Conservation (phyloP, 2,329 filamentous ascomycete genomes). For the Helotiales sp. region DNA sequence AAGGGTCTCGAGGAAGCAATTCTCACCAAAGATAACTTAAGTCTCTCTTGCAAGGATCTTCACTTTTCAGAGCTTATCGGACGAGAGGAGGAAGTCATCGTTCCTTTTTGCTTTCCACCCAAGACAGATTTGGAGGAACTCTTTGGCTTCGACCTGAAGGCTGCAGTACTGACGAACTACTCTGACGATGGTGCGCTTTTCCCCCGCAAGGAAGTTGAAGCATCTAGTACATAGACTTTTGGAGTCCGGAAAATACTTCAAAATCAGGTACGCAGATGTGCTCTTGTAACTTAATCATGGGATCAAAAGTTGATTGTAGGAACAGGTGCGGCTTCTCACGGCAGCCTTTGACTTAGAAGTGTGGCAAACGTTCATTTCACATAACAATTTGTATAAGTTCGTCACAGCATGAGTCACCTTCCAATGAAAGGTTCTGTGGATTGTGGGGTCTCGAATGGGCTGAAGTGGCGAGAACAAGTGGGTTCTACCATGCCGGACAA, state of each 20-base stretch:
- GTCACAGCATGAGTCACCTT: too few species aligned
- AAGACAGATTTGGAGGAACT: not conserved
- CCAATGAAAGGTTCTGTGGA: too few species aligned
- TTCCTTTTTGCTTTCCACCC: not conserved
- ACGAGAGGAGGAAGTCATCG: not conserved
- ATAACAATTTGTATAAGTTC: too few species aligned
- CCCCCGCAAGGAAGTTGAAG: not conserved
- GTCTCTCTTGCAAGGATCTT: not conserved
- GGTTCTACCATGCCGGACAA: too few species aligned
- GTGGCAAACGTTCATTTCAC: too few species aligned
- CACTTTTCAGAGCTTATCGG: not conserved
- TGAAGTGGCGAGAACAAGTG: too few species aligned
- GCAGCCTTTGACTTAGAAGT: too few species aligned
- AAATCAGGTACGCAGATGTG: not conserved
- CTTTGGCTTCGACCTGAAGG: not conserved
- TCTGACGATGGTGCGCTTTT: not conserved
- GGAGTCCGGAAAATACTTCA: too few species aligned
- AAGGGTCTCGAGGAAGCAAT: not conserved
- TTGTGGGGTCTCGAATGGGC: too few species aligned
- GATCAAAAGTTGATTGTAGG: too few species aligned
- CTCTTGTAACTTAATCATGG: too few species aligned
- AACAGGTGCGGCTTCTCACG: too few species aligned
- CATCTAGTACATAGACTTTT: not conserved
- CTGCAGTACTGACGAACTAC: not conserved
- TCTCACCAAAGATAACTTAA: not conserved